Evolutionary conservation across 164 flowering plant genomes (phyloP), one percentile per base, ranked within the genome.

Genomic region (Buxus sempervirens): DNA sequence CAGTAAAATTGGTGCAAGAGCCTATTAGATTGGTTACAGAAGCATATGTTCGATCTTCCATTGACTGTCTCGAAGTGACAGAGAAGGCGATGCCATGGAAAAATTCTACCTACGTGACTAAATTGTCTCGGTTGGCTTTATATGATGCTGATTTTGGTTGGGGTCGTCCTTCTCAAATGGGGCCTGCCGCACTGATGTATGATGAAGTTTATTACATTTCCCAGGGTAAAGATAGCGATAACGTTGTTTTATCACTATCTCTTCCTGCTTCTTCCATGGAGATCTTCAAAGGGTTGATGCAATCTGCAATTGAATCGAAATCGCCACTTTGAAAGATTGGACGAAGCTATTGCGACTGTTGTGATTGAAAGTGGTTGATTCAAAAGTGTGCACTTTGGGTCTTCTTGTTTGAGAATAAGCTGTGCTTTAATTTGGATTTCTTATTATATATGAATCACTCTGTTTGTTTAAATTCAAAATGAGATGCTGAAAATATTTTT

Each of bases 61-160:
- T 21, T 23, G 13, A 57, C 27, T 23, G 12, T 10, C 0, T 57
- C 0, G 59, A 57, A 57, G 14, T 12, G 10, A 13, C 27, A 6
- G 9, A 28, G 9, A 14, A 3, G 24, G 4, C 12, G 10, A 3
- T 24, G 12, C 12, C 27, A 9, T 5, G 9, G 1, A 25, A 23
- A 12, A 10, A 23, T 21, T 10, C 59, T 9, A 4, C 2, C 23
- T 9, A 22, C 4, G 15, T 23, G 2, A 23, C 4, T 24, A 57
- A 23, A 23, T 57, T 25, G 58, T n/a, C 58, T 21, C 10, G 58
- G 23, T 9, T 57, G 27, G 28, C 16, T 23, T 23, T 12, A 18
- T 22, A 57, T 57, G 28, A 57, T 57, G 27, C 27, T 24, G 59
- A 57, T 23, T 57, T 57, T 57, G 28, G 59, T 57, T 57, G 59